Percentiles rank a stretch among this genome's conserved stretches.
These are phyloP conservation scores for Rhododendron griersonianum DNA, from an alignment of 148 eudicot genomes.

Conservation along the genomic window DNA sequence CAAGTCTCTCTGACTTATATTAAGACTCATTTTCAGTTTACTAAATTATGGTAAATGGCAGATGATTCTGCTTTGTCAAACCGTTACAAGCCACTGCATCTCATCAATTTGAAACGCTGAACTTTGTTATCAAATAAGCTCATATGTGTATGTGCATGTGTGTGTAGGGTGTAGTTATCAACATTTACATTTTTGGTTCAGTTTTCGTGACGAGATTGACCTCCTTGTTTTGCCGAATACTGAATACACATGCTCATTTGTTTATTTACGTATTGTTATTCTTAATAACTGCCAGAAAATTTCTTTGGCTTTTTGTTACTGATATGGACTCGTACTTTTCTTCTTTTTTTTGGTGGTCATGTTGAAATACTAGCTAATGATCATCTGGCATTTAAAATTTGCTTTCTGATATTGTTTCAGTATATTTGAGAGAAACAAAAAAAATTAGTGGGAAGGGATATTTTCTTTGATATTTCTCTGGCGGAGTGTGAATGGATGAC, in stretches of 20 bases:
- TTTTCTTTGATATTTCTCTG: slow-evolving; percentile 35
- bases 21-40: background rate
- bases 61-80: background rate
- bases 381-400: background rate
- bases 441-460: slow-evolving; percentile 19
- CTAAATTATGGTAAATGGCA: background rate
- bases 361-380: background rate
- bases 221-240: background rate
- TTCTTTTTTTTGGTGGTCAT: background rate
- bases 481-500: slow-evolving; percentile 46
- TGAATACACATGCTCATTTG: background rate
- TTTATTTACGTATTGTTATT: background rate
- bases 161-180: background rate
- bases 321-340: background rate
- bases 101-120: background rate
- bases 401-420: background rate
- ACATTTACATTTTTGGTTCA: background rate
- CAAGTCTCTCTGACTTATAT: background rate
- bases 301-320: background rate
- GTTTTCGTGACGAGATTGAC: background rate
- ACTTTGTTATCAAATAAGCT: background rate
- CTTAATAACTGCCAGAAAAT: background rate
- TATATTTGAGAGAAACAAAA: slow-evolving; percentile 18
- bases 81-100: background rate
- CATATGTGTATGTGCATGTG: background rate